phyloP scores from a whole-genome alignment of 2,329 filamentous ascomycete species.

The Metarhizium rileyi region DNA sequence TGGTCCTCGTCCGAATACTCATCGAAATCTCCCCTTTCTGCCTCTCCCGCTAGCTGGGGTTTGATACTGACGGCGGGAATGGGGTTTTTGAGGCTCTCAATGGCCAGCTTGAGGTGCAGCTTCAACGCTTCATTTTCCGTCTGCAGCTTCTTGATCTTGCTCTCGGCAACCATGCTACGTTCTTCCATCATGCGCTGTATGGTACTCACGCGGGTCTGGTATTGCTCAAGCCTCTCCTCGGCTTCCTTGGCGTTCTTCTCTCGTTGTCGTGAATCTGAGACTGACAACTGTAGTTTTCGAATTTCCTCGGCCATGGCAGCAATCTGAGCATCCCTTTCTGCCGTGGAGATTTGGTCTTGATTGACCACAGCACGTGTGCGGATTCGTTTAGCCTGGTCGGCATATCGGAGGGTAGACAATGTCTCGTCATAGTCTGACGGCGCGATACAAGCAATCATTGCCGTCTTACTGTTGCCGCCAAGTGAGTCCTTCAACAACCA shows the following conservation, averaged over 20 bases:
- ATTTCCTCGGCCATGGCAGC: conserved; percentile 93
- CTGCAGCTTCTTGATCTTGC: conserved; percentile 83
- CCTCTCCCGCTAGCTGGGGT: conserved; percentile 14
- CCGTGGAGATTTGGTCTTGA: conserved; percentile 85
- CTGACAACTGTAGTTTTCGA: conserved; percentile 67
- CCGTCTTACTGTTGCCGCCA: conserved; percentile 94
- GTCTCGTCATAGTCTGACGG: conserved; percentile 97
- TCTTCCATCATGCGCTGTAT: conserved; percentile 98
- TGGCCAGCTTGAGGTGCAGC: conserved; percentile 76
- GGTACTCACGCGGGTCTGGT: conserved; percentile 77
- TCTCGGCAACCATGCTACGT: conserved; percentile 77
- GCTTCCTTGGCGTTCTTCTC: conserved; percentile 71
- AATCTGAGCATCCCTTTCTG: conserved; percentile 91
- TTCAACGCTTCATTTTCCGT: conserved; percentile 85
- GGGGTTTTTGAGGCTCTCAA: conserved; percentile 82
- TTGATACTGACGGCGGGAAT: conserved; percentile 53
- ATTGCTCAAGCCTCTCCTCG: conserved; percentile 83
- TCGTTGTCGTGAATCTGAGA: conserved; percentile 52
- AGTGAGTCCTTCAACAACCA: conserved; percentile 93
- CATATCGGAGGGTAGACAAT: conserved; percentile 88
- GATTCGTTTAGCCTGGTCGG: conserved; percentile 95
- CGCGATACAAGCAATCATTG: conserved; percentile 97
- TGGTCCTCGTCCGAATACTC: conserved; percentile 24
- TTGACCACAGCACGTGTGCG: conserved; percentile 91
- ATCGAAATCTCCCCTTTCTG: conserved; percentile 21